Conservation (phyloP, 2,329 filamentous ascomycete genomes). For the Chaetomiaceae sp. region DNA sequence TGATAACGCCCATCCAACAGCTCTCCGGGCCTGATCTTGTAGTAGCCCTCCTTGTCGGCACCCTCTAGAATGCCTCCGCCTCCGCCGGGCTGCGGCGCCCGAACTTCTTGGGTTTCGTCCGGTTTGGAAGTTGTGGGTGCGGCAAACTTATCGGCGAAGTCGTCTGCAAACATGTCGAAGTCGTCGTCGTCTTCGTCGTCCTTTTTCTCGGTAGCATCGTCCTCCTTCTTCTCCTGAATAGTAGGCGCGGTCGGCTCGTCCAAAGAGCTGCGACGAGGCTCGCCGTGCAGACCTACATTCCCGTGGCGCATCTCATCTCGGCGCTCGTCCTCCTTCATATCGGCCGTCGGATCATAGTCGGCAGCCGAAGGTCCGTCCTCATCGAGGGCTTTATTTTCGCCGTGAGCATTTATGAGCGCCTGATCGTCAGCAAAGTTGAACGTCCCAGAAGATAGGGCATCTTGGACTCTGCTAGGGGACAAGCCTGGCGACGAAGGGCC, state of each 20-base stretch:
- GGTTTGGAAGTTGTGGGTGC: conserved; percentile 38
- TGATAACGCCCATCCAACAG: conserved; percentile 85
- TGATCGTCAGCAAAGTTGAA: conserved; percentile 64
- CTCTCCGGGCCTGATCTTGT: conserved; percentile 90
- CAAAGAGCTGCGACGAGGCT: conserved; percentile 28
- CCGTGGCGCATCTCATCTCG: conserved; percentile 63
- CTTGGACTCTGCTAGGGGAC: conserved; percentile 38
- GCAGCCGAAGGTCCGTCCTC: conserved; percentile 83
- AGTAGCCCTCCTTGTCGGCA: conserved; percentile 92
- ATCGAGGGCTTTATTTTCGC: conserved; percentile 37
- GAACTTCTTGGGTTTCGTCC: conserved; percentile 37
- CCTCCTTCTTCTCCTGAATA: conserved; percentile 30
- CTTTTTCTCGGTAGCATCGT: conserved; percentile 31
- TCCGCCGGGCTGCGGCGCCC: conserved; percentile 45
- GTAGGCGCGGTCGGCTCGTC: conserved; percentile 15
- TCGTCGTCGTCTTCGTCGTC: conserved; percentile 67
- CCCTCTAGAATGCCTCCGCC: conserved; percentile 81
- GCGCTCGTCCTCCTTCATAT: conserved; percentile 79
- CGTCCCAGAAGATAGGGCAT: conserved; percentile 52
- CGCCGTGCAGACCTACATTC: conserved; percentile 49
- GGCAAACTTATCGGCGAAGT: conserved; percentile 64
- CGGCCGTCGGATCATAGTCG: conserved; percentile 83
- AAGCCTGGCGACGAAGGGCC: conserved; percentile 34
- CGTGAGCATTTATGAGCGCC: conserved; percentile 60
- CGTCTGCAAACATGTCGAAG: conserved; percentile 87